Conservation (phyloP, 2,329 filamentous ascomycete species). For the Pseudogymnoascus sp. region DNA sequence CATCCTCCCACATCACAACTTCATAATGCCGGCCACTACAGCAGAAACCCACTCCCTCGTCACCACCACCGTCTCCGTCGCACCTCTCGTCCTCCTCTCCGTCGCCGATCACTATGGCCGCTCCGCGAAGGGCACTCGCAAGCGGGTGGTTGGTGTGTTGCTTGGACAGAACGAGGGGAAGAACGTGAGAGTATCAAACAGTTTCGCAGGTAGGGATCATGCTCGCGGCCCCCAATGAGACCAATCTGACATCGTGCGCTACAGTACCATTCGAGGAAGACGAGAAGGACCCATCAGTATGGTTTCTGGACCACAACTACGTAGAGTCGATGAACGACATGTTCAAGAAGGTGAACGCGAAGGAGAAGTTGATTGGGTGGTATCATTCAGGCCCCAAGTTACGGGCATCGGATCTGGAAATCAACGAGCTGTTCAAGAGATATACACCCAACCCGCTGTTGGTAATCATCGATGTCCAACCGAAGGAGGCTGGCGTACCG, state of each 20-base stretch:
- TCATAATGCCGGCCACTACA: slow-evolving; percentile 87
- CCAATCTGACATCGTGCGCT: slow-evolving; percentile 22
- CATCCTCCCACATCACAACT: slow-evolving; percentile 14
- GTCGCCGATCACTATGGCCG: slow-evolving; percentile 98
- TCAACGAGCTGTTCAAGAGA: slow-evolving; percentile 99
- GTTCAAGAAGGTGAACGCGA: slow-evolving; percentile 99
- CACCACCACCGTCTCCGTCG: slow-evolving; percentile 91
- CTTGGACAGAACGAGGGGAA: slow-evolving; percentile 94
- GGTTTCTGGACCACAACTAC: slow-evolving; percentile 99
- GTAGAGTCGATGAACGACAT: slow-evolving; percentile 99
- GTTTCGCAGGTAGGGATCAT: slow-evolving; percentile 73
- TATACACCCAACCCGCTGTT: slow-evolving; percentile 95
- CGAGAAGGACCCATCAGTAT: slow-evolving; percentile 95
- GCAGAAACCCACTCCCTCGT: slow-evolving; percentile 94
- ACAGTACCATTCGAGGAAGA: slow-evolving; percentile 97
- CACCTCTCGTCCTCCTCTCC: slow-evolving; percentile 93
- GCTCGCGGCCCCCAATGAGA: neutral
- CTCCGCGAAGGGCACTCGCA: slow-evolving; percentile 76
- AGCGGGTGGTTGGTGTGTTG: slow-evolving; percentile 88
- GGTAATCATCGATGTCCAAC: slow-evolving; percentile 97
- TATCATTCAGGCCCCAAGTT: slow-evolving; percentile 98
- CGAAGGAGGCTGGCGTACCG: slow-evolving; percentile 93
- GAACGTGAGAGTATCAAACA: slow-evolving; percentile 95
- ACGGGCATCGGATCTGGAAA: slow-evolving; percentile 91
- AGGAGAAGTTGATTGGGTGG: slow-evolving; percentile 99